Percentiles rank a stretch among this genome's conserved stretches.
phyloP scores from a whole-genome alignment of 192 early-diverging fungal species.

The Coemansia sp. region DNA sequence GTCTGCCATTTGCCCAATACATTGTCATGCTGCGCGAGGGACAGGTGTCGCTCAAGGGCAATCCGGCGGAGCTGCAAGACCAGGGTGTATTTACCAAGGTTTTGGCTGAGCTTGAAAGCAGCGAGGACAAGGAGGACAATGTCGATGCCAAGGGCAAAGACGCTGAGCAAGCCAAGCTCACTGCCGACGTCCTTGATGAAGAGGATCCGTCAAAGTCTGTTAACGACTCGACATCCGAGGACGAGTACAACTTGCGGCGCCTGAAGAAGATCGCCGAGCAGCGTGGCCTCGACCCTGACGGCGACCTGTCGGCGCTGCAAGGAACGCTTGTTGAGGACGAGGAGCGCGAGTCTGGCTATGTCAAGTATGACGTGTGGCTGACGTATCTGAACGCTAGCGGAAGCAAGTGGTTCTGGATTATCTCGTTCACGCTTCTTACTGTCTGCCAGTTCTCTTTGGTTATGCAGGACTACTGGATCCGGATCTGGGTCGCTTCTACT shows the following conservation, averaged over 20 bases:
- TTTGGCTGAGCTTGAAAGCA: constrained; percentile 18
- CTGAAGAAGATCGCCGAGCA: constrained; percentile 36
- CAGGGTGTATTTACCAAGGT: constrained; percentile 41
- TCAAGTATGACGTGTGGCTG: constrained; percentile 72
- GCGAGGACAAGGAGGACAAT: constrained; percentile 27
- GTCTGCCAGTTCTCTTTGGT: constrained; percentile 50
- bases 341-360: constrained; percentile 74
- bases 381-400: constrained; percentile 73
- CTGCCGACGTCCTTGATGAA: constrained; percentile 36
- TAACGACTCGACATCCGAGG: constrained; percentile 26
- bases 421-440: constrained; percentile 55
- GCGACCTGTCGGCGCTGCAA: constrained; percentile 20
- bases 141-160: constrained; percentile 32
- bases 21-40: constrained; percentile 70
- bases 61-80: constrained; percentile 53
- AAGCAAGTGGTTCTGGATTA: constrained; percentile 62
- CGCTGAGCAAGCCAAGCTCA: constrained; percentile 5
- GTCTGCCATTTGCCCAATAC: constrained; percentile 49
- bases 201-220: constrained; percentile 13
- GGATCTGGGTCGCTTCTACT: constrained; percentile 18
- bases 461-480: constrained; percentile 68
- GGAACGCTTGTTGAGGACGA: constrained; percentile 81
- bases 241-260: constrained; percentile 33
- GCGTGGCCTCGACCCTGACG: constrained; percentile 43
- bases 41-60: constrained; percentile 61